Evolutionary conservation across 1,139 yeast species (phyloP).

Genomic region (Kodamaea arcana): DNA sequence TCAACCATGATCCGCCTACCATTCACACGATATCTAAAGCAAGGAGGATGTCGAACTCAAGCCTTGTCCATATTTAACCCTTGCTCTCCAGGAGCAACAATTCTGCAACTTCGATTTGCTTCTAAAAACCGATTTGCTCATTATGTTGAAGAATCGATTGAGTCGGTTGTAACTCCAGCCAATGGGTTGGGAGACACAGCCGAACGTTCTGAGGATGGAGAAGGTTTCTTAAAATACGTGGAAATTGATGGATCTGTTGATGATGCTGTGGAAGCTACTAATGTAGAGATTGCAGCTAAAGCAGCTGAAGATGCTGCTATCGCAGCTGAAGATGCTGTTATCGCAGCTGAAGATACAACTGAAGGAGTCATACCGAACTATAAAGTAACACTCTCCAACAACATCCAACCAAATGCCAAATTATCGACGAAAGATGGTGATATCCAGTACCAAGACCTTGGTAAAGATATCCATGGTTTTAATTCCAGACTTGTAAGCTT

Average conservation of each 20-base stretch:
- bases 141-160: constrained; percentile 4
- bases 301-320: constrained; percentile 1
- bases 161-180: too few relatives aligned
- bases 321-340: too few relatives aligned
- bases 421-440: constrained; percentile 1
- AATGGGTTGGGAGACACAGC: too few relatives aligned
- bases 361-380: too few relatives aligned
- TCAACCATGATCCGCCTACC: too few relatives aligned
- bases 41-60: too few relatives aligned
- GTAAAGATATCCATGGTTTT: constrained; percentile 21
- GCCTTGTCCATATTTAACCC: too few relatives aligned
- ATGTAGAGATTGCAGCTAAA: neutral
- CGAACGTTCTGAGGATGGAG: too few relatives aligned
- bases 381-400: neutral
- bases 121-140: constrained; percentile 8
- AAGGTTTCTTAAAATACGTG: neutral
- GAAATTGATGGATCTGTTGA: neutral
- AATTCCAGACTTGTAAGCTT: constrained; percentile 22
- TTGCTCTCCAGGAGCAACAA: too few relatives aligned
- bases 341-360: constrained; percentile 1
- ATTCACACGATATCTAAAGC: too few relatives aligned
- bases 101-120: constrained; percentile 1
- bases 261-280: neutral
- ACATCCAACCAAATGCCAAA: neutral
- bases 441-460: constrained; percentile 19